These are phyloP conservation scores for Tardiomyces digboiensis DNA, from an alignment of 1,139 yeast species.

Conservation along the genomic window DNA sequence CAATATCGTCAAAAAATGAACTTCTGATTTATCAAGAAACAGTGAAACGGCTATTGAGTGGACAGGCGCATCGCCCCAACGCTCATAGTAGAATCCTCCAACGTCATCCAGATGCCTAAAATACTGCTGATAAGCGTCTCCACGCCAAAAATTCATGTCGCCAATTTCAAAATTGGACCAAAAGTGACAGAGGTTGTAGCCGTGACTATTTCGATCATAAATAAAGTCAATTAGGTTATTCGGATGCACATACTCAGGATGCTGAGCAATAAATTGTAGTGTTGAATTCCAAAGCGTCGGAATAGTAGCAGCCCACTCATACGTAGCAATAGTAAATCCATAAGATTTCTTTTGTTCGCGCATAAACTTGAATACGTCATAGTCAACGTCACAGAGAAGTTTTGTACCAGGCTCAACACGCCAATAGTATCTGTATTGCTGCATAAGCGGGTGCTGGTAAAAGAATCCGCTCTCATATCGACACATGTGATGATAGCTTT, in stretches of 20 bases:
- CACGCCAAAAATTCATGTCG: slow-evolving; percentile 68
- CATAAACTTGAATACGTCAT: slow-evolving; percentile 72
- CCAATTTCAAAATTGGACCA: slow-evolving; percentile 84
- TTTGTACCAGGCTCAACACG: slow-evolving; percentile 69
- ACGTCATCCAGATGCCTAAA: slow-evolving; percentile 51
- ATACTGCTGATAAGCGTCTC: slow-evolving; percentile 56
- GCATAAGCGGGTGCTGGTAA: slow-evolving; percentile 51
- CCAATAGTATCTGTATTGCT: slow-evolving; percentile 59
- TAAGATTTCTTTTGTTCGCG: slow-evolving; percentile 41
- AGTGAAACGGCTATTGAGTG: slow-evolving; percentile 67
- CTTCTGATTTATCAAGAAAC: slow-evolving; percentile 56
- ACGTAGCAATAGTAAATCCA: slow-evolving; percentile 49
- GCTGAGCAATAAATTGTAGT: slow-evolving; percentile 47
- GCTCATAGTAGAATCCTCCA: slow-evolving; percentile 78
- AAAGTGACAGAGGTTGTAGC: slow-evolving; percentile 75
- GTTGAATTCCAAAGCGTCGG: slow-evolving; percentile 73
- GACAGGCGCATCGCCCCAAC: slow-evolving; percentile 94
- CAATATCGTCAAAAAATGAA: slow-evolving; percentile 87
- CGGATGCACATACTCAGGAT: slow-evolving; percentile 53
- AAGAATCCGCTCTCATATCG: slow-evolving; percentile 60
- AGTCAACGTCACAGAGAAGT: slow-evolving; percentile 57
- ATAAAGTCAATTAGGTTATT: slow-evolving; percentile 64
- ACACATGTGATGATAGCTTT: slow-evolving; percentile 76
- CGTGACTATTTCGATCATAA: slow-evolving; percentile 43
- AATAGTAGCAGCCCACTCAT: slow-evolving; percentile 65